Evolutionary conservation across 2,329 filamentous ascomycete genomes (phyloP), one percentile per base, ranked within the genome.

Genomic region (Pleurostoma richardsiae): DNA sequence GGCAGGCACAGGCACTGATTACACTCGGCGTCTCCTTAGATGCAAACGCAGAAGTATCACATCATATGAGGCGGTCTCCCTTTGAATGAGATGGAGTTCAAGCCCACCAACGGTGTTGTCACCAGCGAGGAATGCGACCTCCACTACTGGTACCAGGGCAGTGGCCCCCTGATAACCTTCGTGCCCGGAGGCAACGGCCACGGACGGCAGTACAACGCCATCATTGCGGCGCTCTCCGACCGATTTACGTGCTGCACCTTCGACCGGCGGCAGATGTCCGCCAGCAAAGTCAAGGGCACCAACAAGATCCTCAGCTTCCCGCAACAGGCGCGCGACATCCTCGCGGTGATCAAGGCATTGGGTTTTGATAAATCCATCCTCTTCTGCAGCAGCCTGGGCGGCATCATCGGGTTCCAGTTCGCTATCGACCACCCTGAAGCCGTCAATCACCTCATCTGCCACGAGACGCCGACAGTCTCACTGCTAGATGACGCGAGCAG

Each of bases 101-200:
- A 53, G n/a, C 33, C 33, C 8, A 36, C 33, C 33, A 2, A 36
- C 33, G 52, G 51, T 6, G 49, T 53, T 39, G 48, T 65, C 28
- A 43, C 55, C 27, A 63, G 56, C n/a, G 62, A 65, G 51, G 53
- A 48, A 7, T 65, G 61, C 41, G 56, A 58, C 40, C 47, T 64
- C 5, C 59, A 63, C 43, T 66, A 63, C 50, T 64, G 57, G 57
- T 53, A 54, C 48, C 57, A 56, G 41, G 62, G 62, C 42, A 47
- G 36, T 5, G 62, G 62, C 0, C 62, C 61, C 5, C 54, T 65
- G 4, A 52, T 65, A 29, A 52, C 52, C 39, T 64, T 65, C 50
- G 49, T 65, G 29, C 61, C 62, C 2, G 62, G 63, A 45, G 63
- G 63, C 28, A 63, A 63, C 45, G 63, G 63, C 28, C 59, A 63